phyloP scores from a whole-genome alignment of 306 rosid species.

The Castanea mollissima region DNA sequence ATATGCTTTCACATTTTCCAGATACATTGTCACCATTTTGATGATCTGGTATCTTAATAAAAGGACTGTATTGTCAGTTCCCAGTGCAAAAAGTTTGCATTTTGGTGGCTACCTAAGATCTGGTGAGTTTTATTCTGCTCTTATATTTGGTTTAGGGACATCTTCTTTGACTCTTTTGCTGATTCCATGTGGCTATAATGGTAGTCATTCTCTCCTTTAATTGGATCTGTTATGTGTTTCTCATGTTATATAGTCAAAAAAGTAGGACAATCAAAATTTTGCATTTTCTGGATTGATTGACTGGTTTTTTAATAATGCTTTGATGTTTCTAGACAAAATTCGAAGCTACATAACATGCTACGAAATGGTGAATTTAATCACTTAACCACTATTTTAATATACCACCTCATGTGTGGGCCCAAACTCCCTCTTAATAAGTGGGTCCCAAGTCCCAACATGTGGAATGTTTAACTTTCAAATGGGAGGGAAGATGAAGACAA shows the following conservation, averaged over 20 bases:
- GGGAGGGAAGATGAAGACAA: too few species aligned
- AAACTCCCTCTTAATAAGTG: too few species aligned
- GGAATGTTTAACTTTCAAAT: too few species aligned
- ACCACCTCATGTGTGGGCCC: too few species aligned
- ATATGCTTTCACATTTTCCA: constrained; percentile 31
- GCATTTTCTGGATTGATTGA: not conserved
- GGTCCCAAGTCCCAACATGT: too few species aligned
- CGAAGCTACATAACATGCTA: not conserved
- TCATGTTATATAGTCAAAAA: not conserved
- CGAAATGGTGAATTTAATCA: too few species aligned
- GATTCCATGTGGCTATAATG: not conserved
- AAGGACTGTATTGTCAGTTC: constrained; percentile 72
- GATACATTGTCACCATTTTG: constrained; percentile 70
- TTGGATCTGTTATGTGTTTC: not conserved
- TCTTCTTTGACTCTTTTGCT: not conserved
- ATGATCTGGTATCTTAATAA: constrained; percentile 84
- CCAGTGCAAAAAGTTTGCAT: constrained; percentile 70
- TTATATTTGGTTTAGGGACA: too few species aligned
- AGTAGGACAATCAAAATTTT: not conserved
- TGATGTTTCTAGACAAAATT: not conserved
- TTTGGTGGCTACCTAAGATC: constrained; percentile 84
- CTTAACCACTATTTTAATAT: too few species aligned
- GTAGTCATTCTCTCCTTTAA: not conserved
- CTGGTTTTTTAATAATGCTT: not conserved
- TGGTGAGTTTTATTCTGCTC: constrained; percentile 41